Evolutionary conservation across 1,284 basidiomycete genomes (phyloP).

Genomic region (Coniferiporia sulphurascens): DNA sequence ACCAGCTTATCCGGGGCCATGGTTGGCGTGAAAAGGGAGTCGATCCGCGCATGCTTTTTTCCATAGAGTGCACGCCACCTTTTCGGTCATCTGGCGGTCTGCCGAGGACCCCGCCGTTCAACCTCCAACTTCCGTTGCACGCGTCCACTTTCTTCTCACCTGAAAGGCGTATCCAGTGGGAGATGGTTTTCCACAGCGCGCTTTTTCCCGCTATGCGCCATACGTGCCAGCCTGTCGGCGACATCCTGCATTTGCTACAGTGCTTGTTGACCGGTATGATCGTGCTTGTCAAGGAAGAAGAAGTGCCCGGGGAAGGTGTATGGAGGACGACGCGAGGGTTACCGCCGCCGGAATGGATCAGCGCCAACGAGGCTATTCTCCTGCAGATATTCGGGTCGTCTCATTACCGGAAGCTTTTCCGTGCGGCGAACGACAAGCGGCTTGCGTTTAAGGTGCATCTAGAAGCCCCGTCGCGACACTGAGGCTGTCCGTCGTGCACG

Average conservation of each 20-base stretch:
- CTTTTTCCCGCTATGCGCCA: constrained; percentile 75
- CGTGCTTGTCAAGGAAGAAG: constrained; percentile 70
- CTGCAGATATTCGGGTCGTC: constrained; percentile 65
- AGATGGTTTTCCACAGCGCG: constrained; percentile 83
- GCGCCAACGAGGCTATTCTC: constrained; percentile 57
- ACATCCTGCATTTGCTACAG: constrained; percentile 71
- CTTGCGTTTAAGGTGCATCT: constrained; percentile 59
- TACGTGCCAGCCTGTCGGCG: constrained; percentile 69
- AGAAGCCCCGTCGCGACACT: constrained; percentile 6
- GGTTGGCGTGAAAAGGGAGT: constrained; percentile 59
- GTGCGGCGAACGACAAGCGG: constrained; percentile 63
- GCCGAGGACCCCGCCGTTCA: constrained; percentile 68
- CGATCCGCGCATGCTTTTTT: constrained; percentile 69
- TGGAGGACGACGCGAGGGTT: constrained; percentile 72
- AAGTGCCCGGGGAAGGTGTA: constrained; percentile 50
- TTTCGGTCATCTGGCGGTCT: constrained; percentile 69
- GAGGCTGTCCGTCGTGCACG: neutral
- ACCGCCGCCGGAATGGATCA: constrained; percentile 71
- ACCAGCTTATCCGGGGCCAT: constrained; percentile 56
- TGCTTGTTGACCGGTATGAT: constrained; percentile 78
- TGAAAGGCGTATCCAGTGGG: constrained; percentile 76
- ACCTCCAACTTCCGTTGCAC: constrained; percentile 66
- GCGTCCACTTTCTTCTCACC: constrained; percentile 80
- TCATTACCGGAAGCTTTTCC: constrained; percentile 66
- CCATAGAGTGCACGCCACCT: constrained; percentile 69